These are phyloP conservation scores for Candida berthetii DNA, from an alignment of 805 yeast species.

Conservation along the genomic window DNA sequence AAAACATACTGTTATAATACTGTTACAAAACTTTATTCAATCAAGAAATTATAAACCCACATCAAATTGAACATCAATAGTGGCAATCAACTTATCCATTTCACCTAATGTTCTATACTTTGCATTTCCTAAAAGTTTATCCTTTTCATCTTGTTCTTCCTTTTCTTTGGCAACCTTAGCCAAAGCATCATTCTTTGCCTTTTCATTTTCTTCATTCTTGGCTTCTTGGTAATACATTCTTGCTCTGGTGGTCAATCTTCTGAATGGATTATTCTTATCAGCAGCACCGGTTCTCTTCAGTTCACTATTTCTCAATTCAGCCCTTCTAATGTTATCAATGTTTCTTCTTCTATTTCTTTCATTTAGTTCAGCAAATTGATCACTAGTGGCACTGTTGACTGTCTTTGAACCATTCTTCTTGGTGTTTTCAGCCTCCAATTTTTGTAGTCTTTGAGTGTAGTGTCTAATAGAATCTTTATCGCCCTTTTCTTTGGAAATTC, in stretches of 20 bases:
- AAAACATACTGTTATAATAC: no score
- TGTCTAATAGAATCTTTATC: constrained; percentile 36
- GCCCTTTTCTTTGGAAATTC: constrained; percentile 61
- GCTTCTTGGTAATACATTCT: constrained; percentile 64
- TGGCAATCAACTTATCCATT: constrained; percentile 42
- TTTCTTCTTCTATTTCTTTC: constrained; percentile 76
- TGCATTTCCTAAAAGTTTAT: constrained; percentile 38
- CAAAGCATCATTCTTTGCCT: constrained; percentile 48
- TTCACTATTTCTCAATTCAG: constrained; percentile 63
- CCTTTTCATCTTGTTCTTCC: constrained; percentile 38
- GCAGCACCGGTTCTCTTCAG: constrained; percentile 38
- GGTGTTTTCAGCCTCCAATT: constrained; percentile 26
- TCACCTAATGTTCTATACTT: constrained; percentile 55
- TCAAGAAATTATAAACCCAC: background rate
- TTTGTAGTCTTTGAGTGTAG: constrained; percentile 41
- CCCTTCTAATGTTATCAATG: constrained; percentile 68
- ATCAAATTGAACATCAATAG: constrained; percentile 34
- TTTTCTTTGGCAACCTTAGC: constrained; percentile 34
- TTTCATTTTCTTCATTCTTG: constrained; percentile 51
- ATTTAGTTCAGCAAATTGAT: constrained; percentile 15
- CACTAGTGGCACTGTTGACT: constrained; percentile 27
- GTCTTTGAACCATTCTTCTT: constrained; percentile 28
- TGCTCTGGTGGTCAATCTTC: constrained; percentile 83
- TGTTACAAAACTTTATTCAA: no score
- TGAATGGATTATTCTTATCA: constrained; percentile 72